phyloP scores from a whole-genome alignment of 2,329 filamentous ascomycete species.

The Sordariomycetes sp. region DNA sequence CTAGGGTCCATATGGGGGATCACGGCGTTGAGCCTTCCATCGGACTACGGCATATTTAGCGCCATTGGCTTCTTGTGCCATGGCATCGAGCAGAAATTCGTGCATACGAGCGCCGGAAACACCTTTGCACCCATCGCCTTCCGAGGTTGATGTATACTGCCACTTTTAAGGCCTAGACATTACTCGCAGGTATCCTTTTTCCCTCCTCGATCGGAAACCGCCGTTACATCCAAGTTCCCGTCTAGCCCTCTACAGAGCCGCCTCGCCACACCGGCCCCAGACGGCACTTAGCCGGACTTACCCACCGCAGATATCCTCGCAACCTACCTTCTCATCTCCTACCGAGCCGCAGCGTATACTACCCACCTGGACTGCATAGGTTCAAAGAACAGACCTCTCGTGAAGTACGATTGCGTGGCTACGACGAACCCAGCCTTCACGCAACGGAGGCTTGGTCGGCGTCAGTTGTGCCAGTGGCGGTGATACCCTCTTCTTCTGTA shows the following conservation, averaged over 20 bases:
- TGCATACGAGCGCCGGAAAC: no score
- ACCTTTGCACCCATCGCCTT: no score
- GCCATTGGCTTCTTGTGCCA: no score
- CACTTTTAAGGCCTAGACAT: no score
- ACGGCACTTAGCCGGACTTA: not conserved
- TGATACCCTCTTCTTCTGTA: not conserved
- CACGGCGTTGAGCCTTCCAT: no score
- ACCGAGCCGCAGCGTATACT: not conserved
- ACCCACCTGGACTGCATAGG: not conserved
- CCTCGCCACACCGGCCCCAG: not conserved
- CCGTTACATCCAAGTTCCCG: not conserved
- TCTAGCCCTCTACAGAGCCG: not conserved
- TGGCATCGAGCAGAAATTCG: no score
- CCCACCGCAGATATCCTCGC: not conserved
- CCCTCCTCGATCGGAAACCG: not conserved
- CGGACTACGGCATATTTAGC: no score
- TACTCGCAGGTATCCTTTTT: not conserved
- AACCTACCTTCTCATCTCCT: not conserved
- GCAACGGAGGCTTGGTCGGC: not conserved
- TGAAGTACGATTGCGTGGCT: not conserved
- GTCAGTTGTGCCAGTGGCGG: not conserved
- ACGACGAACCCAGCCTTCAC: not conserved
- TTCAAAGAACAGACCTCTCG: not conserved
- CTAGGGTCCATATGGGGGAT: no score
- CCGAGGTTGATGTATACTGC: no score